Evolutionary conservation across 1,139 yeast species (phyloP), one percentile per base, ranked within the genome.

Genomic region (Suhomyces atakaporum): DNA sequence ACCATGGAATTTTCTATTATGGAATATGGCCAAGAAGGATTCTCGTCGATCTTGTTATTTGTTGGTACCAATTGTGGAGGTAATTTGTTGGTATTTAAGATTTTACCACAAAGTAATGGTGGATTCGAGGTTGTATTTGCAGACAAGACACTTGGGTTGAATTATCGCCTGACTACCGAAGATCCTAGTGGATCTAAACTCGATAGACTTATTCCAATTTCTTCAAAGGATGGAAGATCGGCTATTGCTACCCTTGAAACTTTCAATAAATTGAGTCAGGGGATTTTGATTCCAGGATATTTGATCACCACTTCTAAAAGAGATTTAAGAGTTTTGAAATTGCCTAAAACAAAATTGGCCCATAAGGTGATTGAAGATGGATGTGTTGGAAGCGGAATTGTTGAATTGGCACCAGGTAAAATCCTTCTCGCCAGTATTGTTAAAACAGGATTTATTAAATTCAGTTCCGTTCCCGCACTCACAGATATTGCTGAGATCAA

Each of bases 21-120:
- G 79, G 85, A 75, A 35, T 80, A 76, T 29, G 79, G 77, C 3
- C 84, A 79, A 39, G 83, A 79, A 18, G 73, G 74, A 2, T 86
- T 75, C 49, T 84, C 95, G 0, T 81, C 89, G 14, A 77, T 92
- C 32, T 54, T 86, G 21, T 62, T 90, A 58, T 64, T 79, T 22
- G 84, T 83, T 10, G 99, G 98, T 19, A 84, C 97, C 0, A 77
- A 80, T 39, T 66, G 68, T 21, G 98, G 98, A 11, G 86, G 77
- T 12, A 69, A 87, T 39, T 57, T 89, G 12, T 49, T 83, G 19
- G 73, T 81, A 0, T 86, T 77, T 60, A 81, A 83, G 51, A 62
- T 92, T 2, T 56, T 82, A 4, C 96, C 96, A 1, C 78, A 75
- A 36, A 61, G 74, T 0, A 69, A 73, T 25, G 95, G 96, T 4